Evolutionary conservation across 257 asterid species (phyloP).

Genomic region (Solanum lignicaule): DNA sequence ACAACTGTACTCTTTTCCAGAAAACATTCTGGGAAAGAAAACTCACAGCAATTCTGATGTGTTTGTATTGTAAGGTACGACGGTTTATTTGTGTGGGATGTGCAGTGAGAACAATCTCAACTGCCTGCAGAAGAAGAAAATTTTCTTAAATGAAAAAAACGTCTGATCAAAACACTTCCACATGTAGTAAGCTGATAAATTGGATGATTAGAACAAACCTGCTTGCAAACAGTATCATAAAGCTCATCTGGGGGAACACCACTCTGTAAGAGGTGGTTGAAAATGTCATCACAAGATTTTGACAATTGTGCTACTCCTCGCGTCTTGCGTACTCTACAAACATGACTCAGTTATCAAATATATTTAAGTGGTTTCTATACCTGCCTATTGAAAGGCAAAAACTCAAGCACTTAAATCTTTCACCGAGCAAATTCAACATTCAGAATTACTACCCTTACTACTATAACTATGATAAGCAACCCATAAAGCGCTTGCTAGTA

Average conservation of each 20-base stretch:
- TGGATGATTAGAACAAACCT: constrained; percentile 30
- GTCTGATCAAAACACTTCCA: not conserved
- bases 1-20: not conserved
- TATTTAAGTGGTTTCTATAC: not conserved
- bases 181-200: not conserved
- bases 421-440: not conserved
- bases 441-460: not conserved
- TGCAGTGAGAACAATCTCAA: constrained; percentile 98
- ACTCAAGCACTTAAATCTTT: not conserved
- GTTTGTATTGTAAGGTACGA: constrained; percentile 91
- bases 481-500: not conserved
- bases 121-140: constrained; percentile 40
- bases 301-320: constrained; percentile 44
- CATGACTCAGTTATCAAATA: not conserved
- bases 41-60: constrained; percentile 81
- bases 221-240: constrained; percentile 80
- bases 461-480: not conserved
- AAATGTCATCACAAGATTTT: constrained; percentile 87
- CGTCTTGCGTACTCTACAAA: constrained; percentile 71
- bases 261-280: constrained; percentile 69
- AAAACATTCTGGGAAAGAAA: not conserved
- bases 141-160: not conserved
- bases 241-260: constrained; percentile 79
- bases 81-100: constrained; percentile 97
- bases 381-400: not conserved